Evolutionary conservation across 179 eudicot genomes (phyloP).

Genomic region (Silene noctiflora): DNA sequence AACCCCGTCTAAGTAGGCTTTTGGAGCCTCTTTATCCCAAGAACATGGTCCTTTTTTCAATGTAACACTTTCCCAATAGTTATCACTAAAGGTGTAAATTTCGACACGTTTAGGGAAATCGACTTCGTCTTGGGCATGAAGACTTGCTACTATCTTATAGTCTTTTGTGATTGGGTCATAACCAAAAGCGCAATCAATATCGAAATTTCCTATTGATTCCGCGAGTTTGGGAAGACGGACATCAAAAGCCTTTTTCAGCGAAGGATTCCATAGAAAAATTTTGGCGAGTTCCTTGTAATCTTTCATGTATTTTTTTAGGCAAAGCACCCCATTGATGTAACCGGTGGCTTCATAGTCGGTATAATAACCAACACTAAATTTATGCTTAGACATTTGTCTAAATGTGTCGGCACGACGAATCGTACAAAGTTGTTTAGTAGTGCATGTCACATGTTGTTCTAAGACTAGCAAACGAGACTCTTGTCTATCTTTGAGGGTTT

Average conservation of each 20-base stretch:
- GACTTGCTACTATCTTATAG: slow-evolving; percentile 22
- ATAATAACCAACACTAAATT: neutral
- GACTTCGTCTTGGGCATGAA: neutral
- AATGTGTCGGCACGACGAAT: slow-evolving; percentile 20
- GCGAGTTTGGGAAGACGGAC: slow-evolving; percentile 5
- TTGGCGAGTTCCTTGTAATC: neutral
- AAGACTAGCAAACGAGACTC: slow-evolving; percentile 11
- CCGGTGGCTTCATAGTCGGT: slow-evolving; percentile 14
- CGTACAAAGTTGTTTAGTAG: slow-evolving; percentile 2
- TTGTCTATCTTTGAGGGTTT: slow-evolving; percentile 6
- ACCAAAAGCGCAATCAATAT: slow-evolving; percentile 22
- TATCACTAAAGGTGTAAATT: slow-evolving; percentile 18
- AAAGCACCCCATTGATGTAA: slow-evolving; percentile 18
- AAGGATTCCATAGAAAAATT: slow-evolving; percentile 28
- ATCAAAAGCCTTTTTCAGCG: slow-evolving; percentile 10
- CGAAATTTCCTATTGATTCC: neutral
- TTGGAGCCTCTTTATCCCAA: slow-evolving; percentile 16
- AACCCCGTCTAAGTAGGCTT: slow-evolving; percentile 12
- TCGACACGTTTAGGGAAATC: slow-evolving; percentile 5
- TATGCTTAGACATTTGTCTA: neutral
- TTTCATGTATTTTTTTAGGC: slow-evolving; percentile 1
- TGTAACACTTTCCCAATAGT: slow-evolving; percentile 1
- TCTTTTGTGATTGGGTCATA: slow-evolving; percentile 21
- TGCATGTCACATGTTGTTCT: slow-evolving; percentile 2
- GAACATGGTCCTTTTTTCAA: neutral